Conservation (phyloP, 2,329 filamentous ascomycete genomes). For the Ambrosiella cleistominuta region DNA sequence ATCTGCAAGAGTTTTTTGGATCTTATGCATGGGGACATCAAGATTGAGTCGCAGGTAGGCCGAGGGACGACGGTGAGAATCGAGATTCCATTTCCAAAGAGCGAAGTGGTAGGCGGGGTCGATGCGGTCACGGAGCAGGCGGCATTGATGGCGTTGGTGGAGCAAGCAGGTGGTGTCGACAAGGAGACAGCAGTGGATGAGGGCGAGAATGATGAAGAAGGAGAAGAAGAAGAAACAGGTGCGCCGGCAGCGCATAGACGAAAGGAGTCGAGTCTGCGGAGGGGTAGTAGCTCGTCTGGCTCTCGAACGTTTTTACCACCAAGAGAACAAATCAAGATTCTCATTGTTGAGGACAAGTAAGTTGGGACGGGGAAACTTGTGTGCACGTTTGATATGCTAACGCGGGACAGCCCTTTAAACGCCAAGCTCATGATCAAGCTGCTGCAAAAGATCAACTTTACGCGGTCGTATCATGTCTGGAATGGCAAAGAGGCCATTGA, state of each 20-base stretch:
- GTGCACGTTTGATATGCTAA: not conserved
- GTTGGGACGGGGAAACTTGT: conserved; percentile 17
- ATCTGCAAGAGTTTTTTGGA: conserved; percentile 70
- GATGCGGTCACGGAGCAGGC: not conserved
- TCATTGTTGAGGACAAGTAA: conserved; percentile 70
- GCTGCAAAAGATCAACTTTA: conserved; percentile 14
- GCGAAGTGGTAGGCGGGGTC: not conserved
- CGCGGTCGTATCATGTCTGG: conserved; percentile 25
- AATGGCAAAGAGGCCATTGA: conserved; percentile 66
- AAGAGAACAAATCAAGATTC: conserved; percentile 45
- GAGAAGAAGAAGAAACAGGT: not conserved
- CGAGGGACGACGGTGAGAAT: conserved; percentile 58
- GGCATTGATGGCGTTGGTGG: not conserved
- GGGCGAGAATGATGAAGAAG: not conserved
- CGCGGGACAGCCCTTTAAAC: conserved; percentile 7
- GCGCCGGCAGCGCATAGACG: conserved; percentile 1
- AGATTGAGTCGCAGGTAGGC: conserved; percentile 42
- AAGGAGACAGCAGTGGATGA: not conserved
- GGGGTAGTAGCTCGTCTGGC: conserved; percentile 25
- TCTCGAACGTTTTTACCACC: not conserved
- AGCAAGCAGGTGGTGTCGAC: too few species aligned
- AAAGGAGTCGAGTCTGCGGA: conserved; percentile 14
- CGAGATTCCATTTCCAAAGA: conserved; percentile 58
- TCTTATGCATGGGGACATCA: conserved; percentile 62
- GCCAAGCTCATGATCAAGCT: conserved; percentile 15